Base-by-base conservation (phyloP, 306 rosid species). In the Cucurbita argyrosperma region DNA sequence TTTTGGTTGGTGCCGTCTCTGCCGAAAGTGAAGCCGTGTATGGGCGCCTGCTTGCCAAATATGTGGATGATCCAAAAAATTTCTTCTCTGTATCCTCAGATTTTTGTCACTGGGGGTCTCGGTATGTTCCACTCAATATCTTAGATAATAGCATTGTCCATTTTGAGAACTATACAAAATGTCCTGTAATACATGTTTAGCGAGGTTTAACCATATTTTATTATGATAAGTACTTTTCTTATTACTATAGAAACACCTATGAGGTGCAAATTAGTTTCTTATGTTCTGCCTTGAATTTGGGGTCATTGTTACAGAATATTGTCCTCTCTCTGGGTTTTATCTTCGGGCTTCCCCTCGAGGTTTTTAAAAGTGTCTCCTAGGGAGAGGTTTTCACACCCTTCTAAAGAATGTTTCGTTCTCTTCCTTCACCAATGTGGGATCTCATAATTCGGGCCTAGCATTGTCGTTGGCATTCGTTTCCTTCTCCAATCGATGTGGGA, bases 71-170 rank as follows among this genome's bases (percentile, higher is more conserved):
- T 75, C 92, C 96, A 38, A 84, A 70, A 56, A 92, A 84, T 83
- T 90, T 92, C 80, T 92, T 90, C 76, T 90, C 91, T 0, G 82
- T 92, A 72, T 90, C 96, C 5, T 95, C 99, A 23, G 99, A 95
- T 74, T 95, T 95, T 81, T 95, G 99, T 80, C 99, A 95, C 47
- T 95, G 99, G 99, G 99, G 98, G 46, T 78, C 93, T 77, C 86
- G 96, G 98, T 92, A 83, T 62, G 93, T 80, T 51, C 50, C 10
- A 6, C 12, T 76, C 37, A 16, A 18, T 59, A 54, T 30, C 72
- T 16, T 60, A 18, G 10, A 43, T 43, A 66, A 69, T 61, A 21
- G 15, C 10, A 38, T 62, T 4, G 18, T 16, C 13, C 47, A 61
- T 37, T 37, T 62, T 14, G 49, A 62, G 69, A 38, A 0, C 6